Evolutionary conservation across 2,329 filamentous ascomycete genomes (phyloP).

Genomic region (Phoma sp.): DNA sequence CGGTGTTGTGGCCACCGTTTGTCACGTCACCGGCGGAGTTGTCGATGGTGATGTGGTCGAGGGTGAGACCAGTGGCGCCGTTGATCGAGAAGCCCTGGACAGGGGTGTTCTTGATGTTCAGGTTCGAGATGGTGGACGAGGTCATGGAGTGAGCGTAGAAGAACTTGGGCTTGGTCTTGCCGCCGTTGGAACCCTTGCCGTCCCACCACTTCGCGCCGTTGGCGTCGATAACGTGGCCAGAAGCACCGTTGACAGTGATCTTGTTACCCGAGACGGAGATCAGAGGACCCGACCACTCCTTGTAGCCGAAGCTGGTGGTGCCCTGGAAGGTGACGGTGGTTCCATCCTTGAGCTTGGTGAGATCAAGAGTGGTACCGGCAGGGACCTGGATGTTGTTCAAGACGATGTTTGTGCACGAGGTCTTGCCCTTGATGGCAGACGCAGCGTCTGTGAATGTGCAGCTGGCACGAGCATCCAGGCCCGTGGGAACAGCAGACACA

Average conservation of each 20-base stretch:
- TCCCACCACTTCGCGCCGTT: conserved; percentile 62
- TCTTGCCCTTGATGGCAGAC: conserved; percentile 56
- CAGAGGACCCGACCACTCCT: conserved; percentile 69
- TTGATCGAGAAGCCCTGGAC: conserved; percentile 60
- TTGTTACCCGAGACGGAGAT: conserved; percentile 64
- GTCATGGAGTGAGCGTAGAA: conserved; percentile 62
- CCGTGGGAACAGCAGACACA: conserved; percentile 38
- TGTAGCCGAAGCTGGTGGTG: conserved; percentile 70
- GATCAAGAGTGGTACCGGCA: conserved; percentile 63
- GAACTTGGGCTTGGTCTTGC: conserved; percentile 58
- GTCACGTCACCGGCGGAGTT: conserved; percentile 60
- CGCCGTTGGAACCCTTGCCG: conserved; percentile 54
- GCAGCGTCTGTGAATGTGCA: conserved; percentile 64
- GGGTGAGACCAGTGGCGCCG: conserved; percentile 50
- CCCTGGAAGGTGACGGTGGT: conserved; percentile 68
- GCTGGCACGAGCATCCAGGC: conserved; percentile 38
- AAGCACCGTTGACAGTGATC: conserved; percentile 65
- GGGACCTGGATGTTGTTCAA: conserved; percentile 63
- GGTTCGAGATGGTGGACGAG: conserved; percentile 55
- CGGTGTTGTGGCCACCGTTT: conserved; percentile 57
- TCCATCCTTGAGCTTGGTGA: conserved; percentile 59
- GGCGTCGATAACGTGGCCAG: conserved; percentile 62
- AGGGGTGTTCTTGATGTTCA: conserved; percentile 62
- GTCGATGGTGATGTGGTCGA: conserved; percentile 62
- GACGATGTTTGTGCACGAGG: conserved; percentile 60